phyloP scores from a whole-genome alignment of 140 eudicot genomes.

The Senecio squalidus region DNA sequence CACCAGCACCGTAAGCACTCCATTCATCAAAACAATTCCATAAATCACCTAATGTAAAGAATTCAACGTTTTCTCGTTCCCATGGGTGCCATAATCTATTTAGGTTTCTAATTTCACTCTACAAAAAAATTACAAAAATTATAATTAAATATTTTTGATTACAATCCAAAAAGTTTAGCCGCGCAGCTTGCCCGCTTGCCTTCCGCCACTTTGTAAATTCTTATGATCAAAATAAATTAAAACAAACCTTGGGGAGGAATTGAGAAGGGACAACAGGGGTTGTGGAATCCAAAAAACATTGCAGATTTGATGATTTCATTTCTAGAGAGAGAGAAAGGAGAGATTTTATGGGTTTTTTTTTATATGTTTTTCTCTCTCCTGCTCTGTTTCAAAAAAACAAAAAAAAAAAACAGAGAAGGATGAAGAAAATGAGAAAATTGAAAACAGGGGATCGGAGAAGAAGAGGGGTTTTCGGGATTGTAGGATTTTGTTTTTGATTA shows the following conservation, averaged over 20 bases:
- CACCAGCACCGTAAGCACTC: slow-evolving; percentile 98
- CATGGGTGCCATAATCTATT: slow-evolving; percentile 92
- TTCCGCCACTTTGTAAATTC: too few species aligned
- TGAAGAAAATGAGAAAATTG: slow-evolving; percentile 23
- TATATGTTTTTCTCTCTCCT: slow-evolving; percentile 39
- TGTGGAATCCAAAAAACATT: slow-evolving; percentile 74
- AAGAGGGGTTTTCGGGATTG: too few species aligned
- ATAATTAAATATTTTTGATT: not conserved
- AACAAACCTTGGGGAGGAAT: slow-evolving; percentile 66
- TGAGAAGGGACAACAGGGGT: slow-evolving; percentile 80
- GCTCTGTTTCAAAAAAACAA: too few species aligned
- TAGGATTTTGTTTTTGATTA: too few species aligned
- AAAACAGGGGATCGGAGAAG: too few species aligned
- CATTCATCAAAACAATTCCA: slow-evolving; percentile 95
- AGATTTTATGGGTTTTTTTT: slow-evolving; percentile 18
- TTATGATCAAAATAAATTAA: too few species aligned
- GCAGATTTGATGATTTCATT: slow-evolving; percentile 66
- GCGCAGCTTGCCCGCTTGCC: too few species aligned
- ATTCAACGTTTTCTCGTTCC: slow-evolving; percentile 82
- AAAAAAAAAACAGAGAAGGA: slow-evolving; percentile 32
- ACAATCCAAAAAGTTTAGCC: not conserved
- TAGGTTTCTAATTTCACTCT: slow-evolving; percentile 74
- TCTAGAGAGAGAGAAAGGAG: slow-evolving; percentile 20
- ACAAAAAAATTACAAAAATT: not conserved
- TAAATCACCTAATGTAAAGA: slow-evolving; percentile 66